Evolutionary conservation across 306 rosid genomes (phyloP).

Genomic region (Psophocarpus tetragonolobus): DNA sequence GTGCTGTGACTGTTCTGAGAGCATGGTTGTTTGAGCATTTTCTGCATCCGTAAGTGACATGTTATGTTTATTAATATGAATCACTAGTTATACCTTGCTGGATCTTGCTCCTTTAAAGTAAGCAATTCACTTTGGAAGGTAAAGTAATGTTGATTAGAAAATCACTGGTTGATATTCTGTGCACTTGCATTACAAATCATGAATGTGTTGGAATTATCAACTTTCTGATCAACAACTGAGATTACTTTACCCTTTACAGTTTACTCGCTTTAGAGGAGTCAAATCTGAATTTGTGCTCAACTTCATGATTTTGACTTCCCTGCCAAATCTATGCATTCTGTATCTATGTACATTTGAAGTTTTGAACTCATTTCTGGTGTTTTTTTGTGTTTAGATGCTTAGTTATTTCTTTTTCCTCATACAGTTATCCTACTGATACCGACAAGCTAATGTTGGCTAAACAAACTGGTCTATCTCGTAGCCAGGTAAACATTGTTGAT

Average conservation of each 20-base stretch:
- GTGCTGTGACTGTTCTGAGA: constrained; percentile 75
- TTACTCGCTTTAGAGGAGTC: not conserved
- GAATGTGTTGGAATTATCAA: not conserved
- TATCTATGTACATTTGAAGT: not conserved
- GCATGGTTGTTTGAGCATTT: constrained; percentile 94
- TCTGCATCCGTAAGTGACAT: constrained; percentile 78
- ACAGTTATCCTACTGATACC: constrained; percentile 86
- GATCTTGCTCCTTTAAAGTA: not conserved
- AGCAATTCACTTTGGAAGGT: not conserved
- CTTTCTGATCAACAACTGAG: not conserved
- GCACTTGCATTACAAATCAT: not conserved
- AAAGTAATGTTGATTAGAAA: not conserved
- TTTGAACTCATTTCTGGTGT: not conserved
- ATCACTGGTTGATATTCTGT: not conserved
- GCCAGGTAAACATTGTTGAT: constrained; percentile 57
- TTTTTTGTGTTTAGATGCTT: not conserved
- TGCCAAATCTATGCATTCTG: not conserved
- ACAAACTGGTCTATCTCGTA: constrained; percentile 92
- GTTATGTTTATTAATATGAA: not conserved
- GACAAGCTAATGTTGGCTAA: constrained; percentile 87
- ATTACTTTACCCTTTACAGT: not conserved
- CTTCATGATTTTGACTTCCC: not conserved
- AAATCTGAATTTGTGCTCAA: not conserved
- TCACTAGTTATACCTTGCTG: not conserved
- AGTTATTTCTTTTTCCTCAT: not conserved